These are phyloP conservation scores for Globisporangium recalcitrans DNA, from an alignment of 352 stramenopile species.

Conservation along the genomic window DNA sequence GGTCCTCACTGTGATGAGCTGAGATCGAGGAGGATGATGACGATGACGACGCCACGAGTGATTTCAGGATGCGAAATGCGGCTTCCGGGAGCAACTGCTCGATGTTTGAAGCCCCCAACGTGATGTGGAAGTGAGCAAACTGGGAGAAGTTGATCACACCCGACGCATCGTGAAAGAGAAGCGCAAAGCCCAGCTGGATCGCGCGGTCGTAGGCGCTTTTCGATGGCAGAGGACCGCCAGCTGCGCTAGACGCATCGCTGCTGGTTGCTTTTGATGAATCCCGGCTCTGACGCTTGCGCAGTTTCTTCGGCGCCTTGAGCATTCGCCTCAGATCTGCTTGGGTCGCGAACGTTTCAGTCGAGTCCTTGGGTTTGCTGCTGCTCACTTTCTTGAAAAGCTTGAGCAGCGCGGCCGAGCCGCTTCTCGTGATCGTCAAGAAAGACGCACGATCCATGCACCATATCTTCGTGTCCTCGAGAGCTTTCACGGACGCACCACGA, in stretches of 20 bases:
- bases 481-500: conserved; percentile 87
- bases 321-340: conserved; percentile 52
- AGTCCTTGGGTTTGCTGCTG: conserved; percentile 28
- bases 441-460: conserved; percentile 90
- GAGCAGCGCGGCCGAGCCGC: conserved; percentile 67
- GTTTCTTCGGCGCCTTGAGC: conserved; percentile 36
- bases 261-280: conserved; percentile 5
- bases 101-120: conserved; percentile 54
- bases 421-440: conserved; percentile 82
- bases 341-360: conserved; percentile 54
- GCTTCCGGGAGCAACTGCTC: conserved; percentile 75
- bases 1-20: conserved; percentile 15
- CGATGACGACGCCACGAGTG: conserved; percentile 19
- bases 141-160: conserved; percentile 85
- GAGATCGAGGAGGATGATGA: background rate
- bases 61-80: conserved; percentile 69
- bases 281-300: conserved; percentile 24
- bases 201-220: conserved; percentile 42
- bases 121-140: conserved; percentile 87
- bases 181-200: conserved; percentile 48
- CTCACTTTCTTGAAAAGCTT: conserved; percentile 72
- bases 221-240: conserved; percentile 17
- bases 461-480: conserved; percentile 84
- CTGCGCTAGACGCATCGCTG: background rate
- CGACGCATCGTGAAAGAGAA: conserved; percentile 70